Base-by-base conservation (phyloP, 768 basidiomycete genomes). In the Termitomyces sp. region DNA sequence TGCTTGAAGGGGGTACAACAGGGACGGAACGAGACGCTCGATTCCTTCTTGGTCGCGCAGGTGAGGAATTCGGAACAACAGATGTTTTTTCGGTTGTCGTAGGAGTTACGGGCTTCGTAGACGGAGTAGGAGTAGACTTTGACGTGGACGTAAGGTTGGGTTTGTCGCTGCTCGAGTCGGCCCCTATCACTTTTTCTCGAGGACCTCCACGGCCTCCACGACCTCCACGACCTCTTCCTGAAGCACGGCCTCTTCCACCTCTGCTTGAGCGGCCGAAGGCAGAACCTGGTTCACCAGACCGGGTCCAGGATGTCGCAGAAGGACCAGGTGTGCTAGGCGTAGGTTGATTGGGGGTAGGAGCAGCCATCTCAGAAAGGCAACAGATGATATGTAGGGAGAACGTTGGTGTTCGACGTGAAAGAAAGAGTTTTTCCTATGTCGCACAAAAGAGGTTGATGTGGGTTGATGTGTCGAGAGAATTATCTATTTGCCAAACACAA, bases 211-310 rank as follows among this genome's bases (percentile, higher is more conserved):
- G 67, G 39, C 74, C 64, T 18, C 75, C 67, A 37, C 76, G 20
- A 3, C 76, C 67, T 53, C 74, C 70, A 60, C 76, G 65, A 39
- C 69, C 63, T 22, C 64, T 55, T 51, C 68, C 69, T 49, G 68
- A 60, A 37, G 68, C 65, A 10, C 71, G 69, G 20, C 75, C 73
- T 62, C 77, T 68, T 20, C 72, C 71, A 52, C 68, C 62, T 53
- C 73, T 75, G 62, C 71, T 69, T 32, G 76, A 66, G 45, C 80
- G 79, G 63, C 72, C 77, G 62, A 81, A 82, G 34, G 81, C 74
- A 34, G 79, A 73, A 7, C 77, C 80, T 50, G 77, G 72, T 46
- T 83, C 84, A 49, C 72, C 74, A n/a, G 71, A 64, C 49, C 73
- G 74, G 43, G 65, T 69, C 82, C 83, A 82, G 54, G 74, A 69